These are phyloP conservation scores for Isatis lusitanica DNA, from an alignment of 441 rosid genomes.

Conservation along the genomic window DNA sequence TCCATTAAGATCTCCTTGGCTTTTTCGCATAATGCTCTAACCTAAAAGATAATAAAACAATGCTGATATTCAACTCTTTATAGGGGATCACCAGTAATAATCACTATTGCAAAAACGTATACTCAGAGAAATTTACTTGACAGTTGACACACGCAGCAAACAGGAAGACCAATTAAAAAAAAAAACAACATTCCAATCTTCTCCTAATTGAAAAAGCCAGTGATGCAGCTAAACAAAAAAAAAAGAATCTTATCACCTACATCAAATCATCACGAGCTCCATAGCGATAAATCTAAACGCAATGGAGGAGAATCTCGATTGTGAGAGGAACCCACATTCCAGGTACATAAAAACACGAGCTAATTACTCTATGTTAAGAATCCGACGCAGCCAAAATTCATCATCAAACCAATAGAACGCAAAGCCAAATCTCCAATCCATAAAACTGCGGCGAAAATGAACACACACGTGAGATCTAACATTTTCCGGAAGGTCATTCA, in stretches of 20 bases:
- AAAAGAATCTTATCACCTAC: neutral
- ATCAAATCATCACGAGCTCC: neutral
- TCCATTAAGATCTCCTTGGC: slow-evolving; percentile 76
- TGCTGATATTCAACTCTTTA: neutral
- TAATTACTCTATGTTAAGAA: slow-evolving; percentile 16
- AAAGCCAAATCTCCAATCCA: slow-evolving; percentile 28
- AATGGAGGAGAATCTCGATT: neutral
- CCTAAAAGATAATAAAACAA: slow-evolving; percentile 40
- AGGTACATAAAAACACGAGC: slow-evolving; percentile 30
- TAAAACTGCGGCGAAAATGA: slow-evolving; percentile 28
- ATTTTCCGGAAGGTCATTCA: slow-evolving; percentile 7
- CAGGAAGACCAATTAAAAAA: neutral
- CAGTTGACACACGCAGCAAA: neutral
- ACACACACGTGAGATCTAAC: slow-evolving; percentile 18
- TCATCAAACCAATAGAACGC: slow-evolving; percentile 27
- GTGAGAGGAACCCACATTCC: slow-evolving; percentile 10
- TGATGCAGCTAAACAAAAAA: neutral
- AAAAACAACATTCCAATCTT: neutral
- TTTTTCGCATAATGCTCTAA: slow-evolving; percentile 66
- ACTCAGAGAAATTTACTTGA: slow-evolving; percentile 1
- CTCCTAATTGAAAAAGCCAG: slow-evolving; percentile 5
- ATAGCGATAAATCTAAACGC: neutral
- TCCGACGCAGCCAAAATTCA: neutral
- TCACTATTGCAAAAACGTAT: neutral
- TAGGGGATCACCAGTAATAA: neutral